Evolutionary conservation across 2,329 filamentous ascomycete genomes (phyloP), one percentile per base, ranked within the genome.

Genomic region (Trichoderma sp.): DNA sequence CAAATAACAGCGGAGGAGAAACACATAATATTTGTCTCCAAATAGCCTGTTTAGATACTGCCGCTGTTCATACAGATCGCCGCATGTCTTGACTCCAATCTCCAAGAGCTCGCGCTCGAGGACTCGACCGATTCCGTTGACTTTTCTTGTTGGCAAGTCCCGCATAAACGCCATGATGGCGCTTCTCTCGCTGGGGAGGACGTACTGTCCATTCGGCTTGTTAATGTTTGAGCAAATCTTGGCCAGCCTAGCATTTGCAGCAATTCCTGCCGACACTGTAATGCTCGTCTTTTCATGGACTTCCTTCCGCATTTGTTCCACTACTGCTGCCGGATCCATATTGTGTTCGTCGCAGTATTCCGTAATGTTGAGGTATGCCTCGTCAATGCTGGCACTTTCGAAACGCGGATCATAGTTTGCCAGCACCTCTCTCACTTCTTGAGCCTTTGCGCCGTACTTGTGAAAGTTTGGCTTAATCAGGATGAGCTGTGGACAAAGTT

Each of bases 201-300:
- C 85, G 79, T 93, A 98, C 81, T 98, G 97, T 0, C 97, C 97
- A 79, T 99, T 97, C 0, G 97, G 97, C 81, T 99, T 99, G 84
- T 98, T 98, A 83, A 93, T 91, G 81, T 99, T 98, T 21, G 95
- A 97, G 80, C 93, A 95, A 38, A 99, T 98, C 84, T 99, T 99
- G 35, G 97, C 96, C 16, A 99, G 88, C 81, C 95, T 96, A 0
- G 95, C 93, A 83, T 99, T 99, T 1, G 95, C 93, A 1, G 95
- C 96, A 76, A 99, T 98, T 0, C 97, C 97, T 0, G 96, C 97
- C 18, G 95, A 98, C 4, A 99, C 93, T 0, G 95, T 98, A 75
- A 99, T 92, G 53, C 93, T 91, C 0, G 95, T 93, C 80, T 90
- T 91, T 76, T 94, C 89, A 50, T 93, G 88, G 1, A 99, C 91